Evolutionary conservation across 352 stramenopile species (phyloP), one percentile per base, ranked within the genome.

Genomic region (Phytophthora podocarpi): DNA sequence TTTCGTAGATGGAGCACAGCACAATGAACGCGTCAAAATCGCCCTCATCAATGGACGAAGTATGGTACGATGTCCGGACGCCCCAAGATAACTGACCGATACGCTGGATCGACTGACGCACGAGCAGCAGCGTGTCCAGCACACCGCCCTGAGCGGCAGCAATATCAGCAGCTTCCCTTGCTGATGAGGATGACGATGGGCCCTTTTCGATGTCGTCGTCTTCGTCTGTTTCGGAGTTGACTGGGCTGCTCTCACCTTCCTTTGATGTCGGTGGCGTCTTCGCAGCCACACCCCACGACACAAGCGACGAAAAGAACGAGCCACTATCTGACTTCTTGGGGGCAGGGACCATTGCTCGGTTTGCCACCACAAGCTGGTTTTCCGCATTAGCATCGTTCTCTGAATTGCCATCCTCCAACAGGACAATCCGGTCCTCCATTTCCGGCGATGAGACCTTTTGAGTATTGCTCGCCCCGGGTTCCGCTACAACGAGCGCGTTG

Each of bases 21-120:
- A 92, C 85, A 26, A 91, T 87, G 52, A 90, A 95, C 18, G 84
- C 86, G 32, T 95, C 84, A 49, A 92, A 92, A 49, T 87, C 76
- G n/a, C 81, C 78, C 46, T 93, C 82, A 28, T 95, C 86, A 61
- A 92, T 89, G 9, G 82, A 86, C 9, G 82, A 88, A 35, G 86
- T 95, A 59, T 95, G 84, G 47, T 81, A 88, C n/a, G 86, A 92
- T 5, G 86, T 93, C 6, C 86, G 84, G 7, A 93, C 72, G 8
- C 84, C 85, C 86, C 86, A 95, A 5, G 84, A 92, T 15, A 95
- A 64, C 45, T 91, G 82, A 8, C 84, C 82, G 16, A 95, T 90
- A 52, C 81, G 82, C 65, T 93, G 84, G 18, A 93, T 90, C n/a
- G 84, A 91, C 56, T 95, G 86, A 21, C 86, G 84, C 21, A 95